A percentile compares a stretch with the other conserved stretches of the same genome.
Evolutionary conservation across 2,329 filamentous ascomycete genomes (phyloP).

Genomic region (Phialophora chinensis): DNA sequence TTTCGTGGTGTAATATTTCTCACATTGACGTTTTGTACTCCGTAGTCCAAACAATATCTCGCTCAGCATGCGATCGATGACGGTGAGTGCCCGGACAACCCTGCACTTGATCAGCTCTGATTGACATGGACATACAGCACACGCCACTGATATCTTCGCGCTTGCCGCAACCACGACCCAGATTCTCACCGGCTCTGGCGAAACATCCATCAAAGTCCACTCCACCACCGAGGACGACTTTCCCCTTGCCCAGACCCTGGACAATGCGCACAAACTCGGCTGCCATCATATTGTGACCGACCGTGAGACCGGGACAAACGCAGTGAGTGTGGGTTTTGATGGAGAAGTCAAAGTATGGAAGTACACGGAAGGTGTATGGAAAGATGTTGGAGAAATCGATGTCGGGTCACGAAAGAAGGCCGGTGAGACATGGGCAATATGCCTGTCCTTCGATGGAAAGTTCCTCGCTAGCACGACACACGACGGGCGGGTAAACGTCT

Average conservation of each 20-base stretch:
- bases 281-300: conserved; percentile 85
- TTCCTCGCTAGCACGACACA: conserved; percentile 87
- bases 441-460: conserved; percentile 80
- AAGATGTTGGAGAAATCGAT: conserved; percentile 54
- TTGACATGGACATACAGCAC: conserved; percentile 61
- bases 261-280: conserved; percentile 81
- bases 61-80: conserved; percentile 89
- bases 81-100: conserved; percentile 59
- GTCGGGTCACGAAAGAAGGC: conserved; percentile 55
- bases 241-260: conserved; percentile 78
- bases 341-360: conserved; percentile 88
- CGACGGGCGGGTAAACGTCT: conserved; percentile 87
- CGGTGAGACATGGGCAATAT: conserved; percentile 84
- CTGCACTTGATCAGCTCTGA: conserved; percentile 31
- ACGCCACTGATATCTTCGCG: conserved; percentile 83
- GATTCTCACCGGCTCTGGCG: conserved; percentile 83
- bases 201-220: conserved; percentile 80
- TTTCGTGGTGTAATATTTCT: background rate
- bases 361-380: conserved; percentile 62
- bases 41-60: conserved; percentile 95
- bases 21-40: conserved; percentile 64
- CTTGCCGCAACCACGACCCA: conserved; percentile 75
- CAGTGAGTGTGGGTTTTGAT: conserved; percentile 85
- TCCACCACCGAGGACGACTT: conserved; percentile 76
- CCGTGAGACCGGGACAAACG: conserved; percentile 67